Conservation (phyloP, 2,329 filamentous ascomycete genomes). For the Penicillium expansum region DNA sequence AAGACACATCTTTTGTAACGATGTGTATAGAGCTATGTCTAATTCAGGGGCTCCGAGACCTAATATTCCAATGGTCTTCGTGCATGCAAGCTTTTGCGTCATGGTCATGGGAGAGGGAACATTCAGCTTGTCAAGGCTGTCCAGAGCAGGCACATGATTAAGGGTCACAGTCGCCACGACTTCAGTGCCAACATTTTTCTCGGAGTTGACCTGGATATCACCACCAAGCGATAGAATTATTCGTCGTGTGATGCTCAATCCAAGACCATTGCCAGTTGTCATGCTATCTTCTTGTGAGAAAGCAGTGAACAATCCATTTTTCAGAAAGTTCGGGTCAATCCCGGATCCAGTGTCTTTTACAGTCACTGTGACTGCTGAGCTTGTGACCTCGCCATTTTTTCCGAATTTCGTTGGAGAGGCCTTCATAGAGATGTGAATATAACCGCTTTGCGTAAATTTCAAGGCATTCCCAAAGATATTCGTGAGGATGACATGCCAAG, state of each 20-base stretch:
- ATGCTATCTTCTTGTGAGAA: conserved; percentile 61
- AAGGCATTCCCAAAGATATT: conserved; percentile 20
- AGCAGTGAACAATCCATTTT: conserved; percentile 49
- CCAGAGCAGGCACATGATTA: not conserved
- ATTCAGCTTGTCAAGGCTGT: not conserved
- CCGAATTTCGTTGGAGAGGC: not conserved
- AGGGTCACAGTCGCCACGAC: conserved; percentile 10
- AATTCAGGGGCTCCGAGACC: conserved; percentile 13
- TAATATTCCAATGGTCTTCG: conserved; percentile 22
- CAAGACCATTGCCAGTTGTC: conserved; percentile 57
- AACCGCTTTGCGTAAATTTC: conserved; percentile 15
- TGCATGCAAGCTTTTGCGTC: not conserved
- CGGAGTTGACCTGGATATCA: conserved; percentile 27
- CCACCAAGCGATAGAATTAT: conserved; percentile 29
- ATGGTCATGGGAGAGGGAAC: not conserved
- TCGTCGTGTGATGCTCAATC: conserved; percentile 56
- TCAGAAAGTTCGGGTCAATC: conserved; percentile 25
- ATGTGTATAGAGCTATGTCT: conserved; percentile 12
- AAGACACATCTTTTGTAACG: conserved; percentile 20
- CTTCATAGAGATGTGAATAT: conserved; percentile 11
- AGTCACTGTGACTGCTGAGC: conserved; percentile 19
- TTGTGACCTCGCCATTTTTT: not conserved
- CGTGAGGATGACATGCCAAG: conserved; percentile 15
- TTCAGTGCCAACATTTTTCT: conserved; percentile 27
- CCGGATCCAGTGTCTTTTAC: conserved; percentile 34